Evolutionary conservation across 345 rosid genomes (phyloP).

Genomic region (Salix purpurea): DNA sequence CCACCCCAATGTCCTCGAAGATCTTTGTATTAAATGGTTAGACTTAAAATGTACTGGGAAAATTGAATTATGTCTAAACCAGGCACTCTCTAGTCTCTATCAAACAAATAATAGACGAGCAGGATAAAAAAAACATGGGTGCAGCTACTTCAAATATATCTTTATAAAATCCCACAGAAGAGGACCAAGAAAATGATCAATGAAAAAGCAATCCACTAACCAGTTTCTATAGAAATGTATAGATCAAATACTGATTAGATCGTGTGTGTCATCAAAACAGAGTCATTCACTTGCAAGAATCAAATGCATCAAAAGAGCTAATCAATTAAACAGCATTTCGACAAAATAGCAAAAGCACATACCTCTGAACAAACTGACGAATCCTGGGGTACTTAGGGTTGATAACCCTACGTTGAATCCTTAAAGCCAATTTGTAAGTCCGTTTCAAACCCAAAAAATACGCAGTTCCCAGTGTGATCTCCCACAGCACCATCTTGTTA

Average conservation of each 20-base stretch:
- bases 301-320: background rate
- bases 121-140: background rate
- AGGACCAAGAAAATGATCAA: background rate
- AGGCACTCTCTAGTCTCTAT: background rate
- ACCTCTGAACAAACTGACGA: slow-evolving; percentile 66
- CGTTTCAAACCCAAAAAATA: slow-evolving; percentile 82
- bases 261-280: background rate
- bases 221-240: background rate
- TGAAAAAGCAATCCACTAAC: background rate
- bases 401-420: slow-evolving; percentile 63
- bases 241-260: background rate
- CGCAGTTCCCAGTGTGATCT: slow-evolving; percentile 79
- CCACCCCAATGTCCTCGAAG: background rate
- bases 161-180: background rate
- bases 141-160: background rate
- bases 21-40: background rate
- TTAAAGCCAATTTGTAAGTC: slow-evolving; percentile 63
- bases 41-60: background rate
- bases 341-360: background rate
- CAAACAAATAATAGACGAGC: background rate
- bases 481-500: slow-evolving; percentile 81
- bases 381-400: slow-evolving; percentile 51
- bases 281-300: background rate
- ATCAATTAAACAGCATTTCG: background rate
- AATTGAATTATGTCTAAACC: background rate